These are phyloP conservation scores for Trichoderma pleuroti DNA, from an alignment of 2,329 filamentous ascomycete species.

Conservation along the genomic window DNA sequence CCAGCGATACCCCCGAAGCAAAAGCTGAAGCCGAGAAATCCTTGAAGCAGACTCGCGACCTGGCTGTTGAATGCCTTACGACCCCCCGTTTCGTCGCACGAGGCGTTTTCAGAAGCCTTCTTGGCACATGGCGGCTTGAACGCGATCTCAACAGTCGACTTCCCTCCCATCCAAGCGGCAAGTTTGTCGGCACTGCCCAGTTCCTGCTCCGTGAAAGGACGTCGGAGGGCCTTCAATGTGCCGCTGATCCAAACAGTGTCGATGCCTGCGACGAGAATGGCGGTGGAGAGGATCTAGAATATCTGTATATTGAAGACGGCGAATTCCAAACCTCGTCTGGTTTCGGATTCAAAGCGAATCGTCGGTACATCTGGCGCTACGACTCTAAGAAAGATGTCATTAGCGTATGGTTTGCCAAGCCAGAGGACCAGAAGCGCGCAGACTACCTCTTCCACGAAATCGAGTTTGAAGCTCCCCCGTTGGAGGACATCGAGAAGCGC, in stretches of 20 bases:
- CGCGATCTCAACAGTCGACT: constrained; percentile 53
- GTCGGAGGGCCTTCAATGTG: constrained; percentile 43
- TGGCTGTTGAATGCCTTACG: constrained; percentile 41
- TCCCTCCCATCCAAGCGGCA: constrained; percentile 59
- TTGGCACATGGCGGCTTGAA: constrained; percentile 65
- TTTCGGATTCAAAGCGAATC: constrained; percentile 55
- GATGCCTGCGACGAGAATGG: constrained; percentile 21
- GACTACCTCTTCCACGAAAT: constrained; percentile 75
- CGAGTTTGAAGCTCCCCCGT: constrained; percentile 50
- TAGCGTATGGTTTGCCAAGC: constrained; percentile 70
- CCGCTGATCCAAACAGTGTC: constrained; percentile 10
- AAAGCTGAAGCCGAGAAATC: constrained; percentile 40
- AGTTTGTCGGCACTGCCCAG: constrained; percentile 59
- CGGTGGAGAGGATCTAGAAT: constrained; percentile 49
- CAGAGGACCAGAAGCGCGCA: constrained; percentile 57
- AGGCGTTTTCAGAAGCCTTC: constrained; percentile 67
- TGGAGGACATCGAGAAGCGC: constrained; percentile 16
- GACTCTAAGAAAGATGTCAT: constrained; percentile 56
- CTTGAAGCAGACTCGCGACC: constrained; percentile 43
- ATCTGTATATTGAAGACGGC: constrained; percentile 67
- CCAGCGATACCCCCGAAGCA: constrained; percentile 36
- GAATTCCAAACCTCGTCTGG: constrained; percentile 57
- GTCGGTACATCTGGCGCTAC: constrained; percentile 72
- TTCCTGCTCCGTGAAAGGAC: constrained; percentile 64
- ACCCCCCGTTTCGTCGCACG: constrained; percentile 54